phyloP scores from a whole-genome alignment of 768 basidiomycete species.

The Pisolithus tinctorius region DNA sequence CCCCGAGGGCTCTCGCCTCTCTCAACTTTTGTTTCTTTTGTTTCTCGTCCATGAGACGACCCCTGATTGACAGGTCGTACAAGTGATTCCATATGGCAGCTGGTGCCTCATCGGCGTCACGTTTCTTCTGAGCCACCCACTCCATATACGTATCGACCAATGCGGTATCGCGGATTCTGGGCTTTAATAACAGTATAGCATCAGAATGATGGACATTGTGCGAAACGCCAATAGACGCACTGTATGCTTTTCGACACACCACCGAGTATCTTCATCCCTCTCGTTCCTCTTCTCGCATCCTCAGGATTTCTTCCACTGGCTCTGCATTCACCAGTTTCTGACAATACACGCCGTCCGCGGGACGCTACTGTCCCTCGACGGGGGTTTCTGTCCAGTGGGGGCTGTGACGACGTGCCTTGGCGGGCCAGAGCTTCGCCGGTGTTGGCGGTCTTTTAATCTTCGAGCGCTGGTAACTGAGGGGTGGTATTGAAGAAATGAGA shows the following conservation, averaged over 20 bases:
- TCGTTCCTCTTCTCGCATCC: constrained; percentile 48
- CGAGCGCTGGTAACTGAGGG: constrained; percentile 49
- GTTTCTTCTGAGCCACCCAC: constrained; percentile 30
- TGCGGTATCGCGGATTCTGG: constrained; percentile 44
- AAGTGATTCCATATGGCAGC: constrained; percentile 86
- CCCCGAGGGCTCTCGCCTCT: too few relatives aligned
- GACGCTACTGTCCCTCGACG: constrained; percentile 79
- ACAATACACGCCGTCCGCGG: constrained; percentile 90
- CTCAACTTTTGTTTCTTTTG: too few relatives aligned
- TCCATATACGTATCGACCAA: constrained; percentile 48
- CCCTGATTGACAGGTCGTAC: constrained; percentile 83
- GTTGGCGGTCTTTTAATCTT: constrained; percentile 80
- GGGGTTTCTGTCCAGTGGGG: constrained; percentile 98
- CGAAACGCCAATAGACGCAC: constrained; percentile 32
- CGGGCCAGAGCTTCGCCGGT: constrained; percentile 48
- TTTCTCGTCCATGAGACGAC: constrained; percentile 19
- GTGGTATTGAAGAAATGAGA: background rate
- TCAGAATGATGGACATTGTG: background rate
- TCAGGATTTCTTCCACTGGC: constrained; percentile 28
- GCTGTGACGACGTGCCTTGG: constrained; percentile 38
- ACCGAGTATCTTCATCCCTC: constrained; percentile 62
- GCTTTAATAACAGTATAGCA: constrained; percentile 20
- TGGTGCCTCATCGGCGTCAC: constrained; percentile 43
- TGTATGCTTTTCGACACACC: constrained; percentile 74
- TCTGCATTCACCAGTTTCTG: constrained; percentile 64